These are phyloP conservation scores for Acanthamoeba castellanii DNA, from an alignment of 208 protist species.

Conservation along the genomic window DNA sequence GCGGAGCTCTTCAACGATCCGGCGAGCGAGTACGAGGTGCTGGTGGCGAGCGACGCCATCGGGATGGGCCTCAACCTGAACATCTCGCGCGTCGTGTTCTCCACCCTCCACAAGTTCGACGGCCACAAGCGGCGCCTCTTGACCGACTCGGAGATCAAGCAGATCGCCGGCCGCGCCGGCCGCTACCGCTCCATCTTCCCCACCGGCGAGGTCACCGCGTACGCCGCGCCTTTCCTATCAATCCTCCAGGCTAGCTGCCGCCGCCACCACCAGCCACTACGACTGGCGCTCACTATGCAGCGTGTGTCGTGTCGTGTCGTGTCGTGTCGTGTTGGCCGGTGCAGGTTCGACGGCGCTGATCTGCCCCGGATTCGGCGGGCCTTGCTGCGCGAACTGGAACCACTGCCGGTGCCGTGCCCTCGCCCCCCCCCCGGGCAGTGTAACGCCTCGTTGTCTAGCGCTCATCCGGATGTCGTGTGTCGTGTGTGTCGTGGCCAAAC, in stretches of 20 bases:
- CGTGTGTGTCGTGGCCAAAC: no score
- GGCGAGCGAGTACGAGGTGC: constrained; percentile 49
- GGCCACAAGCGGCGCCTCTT: constrained; percentile 32
- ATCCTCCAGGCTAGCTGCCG: neutral
- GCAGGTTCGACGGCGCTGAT: neutral
- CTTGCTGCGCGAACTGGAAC: neutral
- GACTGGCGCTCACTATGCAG: neutral
- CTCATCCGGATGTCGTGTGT: neutral
- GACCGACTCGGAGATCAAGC: constrained; percentile 71
- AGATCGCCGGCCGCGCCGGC: constrained; percentile 80
- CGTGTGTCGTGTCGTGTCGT: neutral
- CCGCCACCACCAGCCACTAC: neutral
- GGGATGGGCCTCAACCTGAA: constrained; percentile 86
- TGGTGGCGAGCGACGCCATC: constrained; percentile 81
- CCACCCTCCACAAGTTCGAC: constrained; percentile 76
- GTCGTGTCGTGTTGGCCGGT: neutral
- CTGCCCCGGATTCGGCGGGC: neutral
- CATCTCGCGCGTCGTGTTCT: constrained; percentile 80
- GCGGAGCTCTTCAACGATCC: constrained; percentile 77
- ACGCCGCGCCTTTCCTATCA: neutral
- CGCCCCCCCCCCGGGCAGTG: neutral
- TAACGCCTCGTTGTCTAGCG: neutral
- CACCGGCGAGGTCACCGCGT: constrained; percentile 40
- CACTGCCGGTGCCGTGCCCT: neutral
- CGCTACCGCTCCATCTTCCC: constrained; percentile 13